Evolutionary conservation across 805 yeast genomes (phyloP).

Genomic region (Teunomyces cretensis): DNA sequence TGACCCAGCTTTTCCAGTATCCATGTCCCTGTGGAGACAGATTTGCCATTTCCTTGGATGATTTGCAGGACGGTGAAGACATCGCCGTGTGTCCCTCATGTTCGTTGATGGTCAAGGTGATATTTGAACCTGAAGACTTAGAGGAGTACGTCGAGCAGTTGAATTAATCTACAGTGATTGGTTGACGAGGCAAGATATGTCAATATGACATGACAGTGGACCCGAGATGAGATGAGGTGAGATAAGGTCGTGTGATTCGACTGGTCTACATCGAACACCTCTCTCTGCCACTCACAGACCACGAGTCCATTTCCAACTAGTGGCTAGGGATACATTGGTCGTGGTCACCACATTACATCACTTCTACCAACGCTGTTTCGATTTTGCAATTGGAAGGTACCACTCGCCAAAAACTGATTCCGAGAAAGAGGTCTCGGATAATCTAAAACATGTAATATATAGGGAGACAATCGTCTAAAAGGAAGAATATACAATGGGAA

Average conservation of each 20-base stretch:
- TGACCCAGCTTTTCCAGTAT: conserved; percentile 78
- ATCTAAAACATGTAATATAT: neutral
- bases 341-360: too few relatives aligned
- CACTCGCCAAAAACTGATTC: too few relatives aligned
- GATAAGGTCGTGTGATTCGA: too few relatives aligned
- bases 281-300: too few relatives aligned
- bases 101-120: conserved; percentile 87
- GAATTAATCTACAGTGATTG: neutral
- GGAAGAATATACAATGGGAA: neutral
- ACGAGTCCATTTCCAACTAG: too few relatives aligned
- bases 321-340: too few relatives aligned
- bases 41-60: conserved; percentile 83
- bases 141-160: conserved; percentile 34
- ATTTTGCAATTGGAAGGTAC: too few relatives aligned
- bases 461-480: neutral
- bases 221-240: too few relatives aligned
- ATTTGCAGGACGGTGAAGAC: conserved; percentile 85
- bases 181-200: neutral
- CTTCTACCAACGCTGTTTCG: too few relatives aligned
- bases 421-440: too few relatives aligned
- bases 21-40: conserved; percentile 99
- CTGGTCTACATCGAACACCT: too few relatives aligned
- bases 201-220: too few relatives aligned
- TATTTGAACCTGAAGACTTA: conserved; percentile 69
- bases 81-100: conserved; percentile 97